Percentiles rank a stretch among this genome's conserved stretches.
These are phyloP conservation scores for Acorus gramineus DNA, from an alignment of 106 monocot genomes.

Conservation along the genomic window DNA sequence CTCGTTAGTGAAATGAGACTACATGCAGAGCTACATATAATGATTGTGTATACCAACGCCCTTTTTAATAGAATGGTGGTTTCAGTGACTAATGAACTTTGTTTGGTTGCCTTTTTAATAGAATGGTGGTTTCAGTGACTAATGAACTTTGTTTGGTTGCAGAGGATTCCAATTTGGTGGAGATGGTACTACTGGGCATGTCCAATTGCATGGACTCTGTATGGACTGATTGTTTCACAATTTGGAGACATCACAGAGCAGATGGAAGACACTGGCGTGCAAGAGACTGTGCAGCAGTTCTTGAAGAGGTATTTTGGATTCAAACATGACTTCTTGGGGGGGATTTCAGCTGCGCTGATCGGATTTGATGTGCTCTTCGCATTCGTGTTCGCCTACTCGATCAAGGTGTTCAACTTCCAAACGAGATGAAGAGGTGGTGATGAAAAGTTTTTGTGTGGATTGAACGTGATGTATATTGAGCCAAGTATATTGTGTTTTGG, in stretches of 20 bases:
- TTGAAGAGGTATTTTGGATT: slow-evolving; percentile 18
- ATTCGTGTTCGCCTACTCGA: slow-evolving; percentile 12
- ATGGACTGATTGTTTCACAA: slow-evolving; percentile 16
- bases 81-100: no score
- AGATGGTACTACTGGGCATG: slow-evolving; percentile 18
- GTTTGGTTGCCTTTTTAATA: background rate
- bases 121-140: no score
- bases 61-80: no score
- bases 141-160: background rate
- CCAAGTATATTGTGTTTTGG: slow-evolving; percentile 15
- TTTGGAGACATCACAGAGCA: slow-evolving; percentile 29
- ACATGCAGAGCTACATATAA: no score
- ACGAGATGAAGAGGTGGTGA: slow-evolving; percentile 9
- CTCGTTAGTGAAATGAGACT: no score
- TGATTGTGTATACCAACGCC: no score
- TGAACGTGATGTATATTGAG: slow-evolving; percentile 5
- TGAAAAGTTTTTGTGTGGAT: background rate
- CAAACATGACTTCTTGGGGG: slow-evolving; percentile 5
- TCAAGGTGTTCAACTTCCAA: slow-evolving; percentile 22
- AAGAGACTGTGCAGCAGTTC: slow-evolving; percentile 9
- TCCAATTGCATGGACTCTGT: slow-evolving; percentile 55
- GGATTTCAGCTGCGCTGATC: background rate
- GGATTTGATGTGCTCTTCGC: slow-evolving; percentile 18
- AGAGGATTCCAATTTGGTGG: slow-evolving; percentile 19
- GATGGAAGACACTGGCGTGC: slow-evolving; percentile 10